Percentiles rank a stretch among this genome's conserved stretches.
Conservation (phyloP, 2,329 filamentous ascomycete species). For the Venturia pyrina region DNA sequence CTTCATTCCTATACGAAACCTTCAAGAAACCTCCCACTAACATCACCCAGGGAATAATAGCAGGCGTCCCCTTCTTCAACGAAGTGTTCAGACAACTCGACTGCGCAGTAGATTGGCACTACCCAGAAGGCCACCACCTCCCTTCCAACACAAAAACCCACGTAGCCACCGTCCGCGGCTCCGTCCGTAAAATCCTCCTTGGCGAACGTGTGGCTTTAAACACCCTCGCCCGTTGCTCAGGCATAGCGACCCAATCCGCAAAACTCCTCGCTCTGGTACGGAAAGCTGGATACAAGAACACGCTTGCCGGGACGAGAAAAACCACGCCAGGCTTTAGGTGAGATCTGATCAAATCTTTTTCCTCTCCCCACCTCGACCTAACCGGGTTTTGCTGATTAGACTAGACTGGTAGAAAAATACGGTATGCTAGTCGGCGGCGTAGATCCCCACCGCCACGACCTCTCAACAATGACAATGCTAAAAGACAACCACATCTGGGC, state of each 20-base stretch:
- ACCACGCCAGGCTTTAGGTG: constrained; percentile 80
- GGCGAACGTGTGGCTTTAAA: constrained; percentile 91
- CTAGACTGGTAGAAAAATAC: constrained; percentile 85
- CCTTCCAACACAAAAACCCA: constrained; percentile 43
- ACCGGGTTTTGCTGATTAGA: neutral
- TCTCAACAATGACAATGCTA: constrained; percentile 89
- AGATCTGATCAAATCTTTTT: neutral
- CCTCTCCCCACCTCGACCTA: neutral
- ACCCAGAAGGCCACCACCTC: constrained; percentile 62
- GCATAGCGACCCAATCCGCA: constrained; percentile 61
- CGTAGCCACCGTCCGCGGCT: constrained; percentile 75
- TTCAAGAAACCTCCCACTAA: neutral
- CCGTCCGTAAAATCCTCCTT: constrained; percentile 73
- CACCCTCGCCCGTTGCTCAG: constrained; percentile 79
- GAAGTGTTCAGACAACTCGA: constrained; percentile 86
- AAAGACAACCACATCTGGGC: constrained; percentile 99
- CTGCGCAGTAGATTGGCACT: constrained; percentile 83
- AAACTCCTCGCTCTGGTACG: constrained; percentile 43
- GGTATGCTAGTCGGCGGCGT: constrained; percentile 92
- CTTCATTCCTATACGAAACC: neutral
- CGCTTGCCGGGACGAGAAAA: constrained; percentile 89
- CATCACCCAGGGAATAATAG: constrained; percentile 59
- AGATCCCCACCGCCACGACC: constrained; percentile 83
- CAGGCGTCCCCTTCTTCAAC: constrained; percentile 88
- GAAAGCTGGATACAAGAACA: constrained; percentile 63